phyloP scores from a whole-genome alignment of 345 rosid species.

The Hirschfeldia incana region DNA sequence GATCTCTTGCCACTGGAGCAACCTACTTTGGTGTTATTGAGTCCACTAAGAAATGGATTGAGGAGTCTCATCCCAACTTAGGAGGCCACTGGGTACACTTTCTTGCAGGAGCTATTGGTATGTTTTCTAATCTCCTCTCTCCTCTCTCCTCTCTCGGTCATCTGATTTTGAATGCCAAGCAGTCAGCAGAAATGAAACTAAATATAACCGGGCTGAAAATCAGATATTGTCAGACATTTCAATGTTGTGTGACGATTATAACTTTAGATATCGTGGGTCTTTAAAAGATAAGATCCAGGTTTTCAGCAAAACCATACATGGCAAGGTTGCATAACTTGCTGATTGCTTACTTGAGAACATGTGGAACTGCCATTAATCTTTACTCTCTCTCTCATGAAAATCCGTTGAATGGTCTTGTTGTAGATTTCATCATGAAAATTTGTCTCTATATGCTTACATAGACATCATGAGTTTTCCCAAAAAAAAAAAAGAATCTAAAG shows the following conservation, averaged over 20 bases:
- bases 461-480: not conserved
- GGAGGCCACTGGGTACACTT: conserved; percentile 93
- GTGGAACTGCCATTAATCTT: conserved; percentile 1
- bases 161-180: conserved; percentile 14
- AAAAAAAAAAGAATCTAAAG: not conserved
- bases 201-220: not conserved
- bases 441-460: not conserved
- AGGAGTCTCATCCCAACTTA: conserved; percentile 76
- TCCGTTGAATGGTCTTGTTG: not conserved
- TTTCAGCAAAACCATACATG: not conserved
- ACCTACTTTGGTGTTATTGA: conserved; percentile 96
- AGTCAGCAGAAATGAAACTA: conserved; percentile 10
- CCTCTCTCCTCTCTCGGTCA: conserved; percentile 1
- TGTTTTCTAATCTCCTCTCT: conserved; percentile 7
- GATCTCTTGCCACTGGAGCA: conserved; percentile 95
- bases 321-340: conserved; percentile 11
- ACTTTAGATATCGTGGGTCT: not conserved
- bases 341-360: conserved; percentile 25
- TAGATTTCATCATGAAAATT: not conserved
- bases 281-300: not conserved
- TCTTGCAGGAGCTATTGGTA: conserved; percentile 90
- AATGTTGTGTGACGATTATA: conserved; percentile 6
- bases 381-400: not conserved
- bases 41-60: conserved; percentile 93
- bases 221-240: not conserved